A percentile compares a stretch with the other conserved stretches of the same genome.
Evolutionary conservation across 1,139 yeast species (phyloP).

Genomic region (Suhomyces bolitotheri): DNA sequence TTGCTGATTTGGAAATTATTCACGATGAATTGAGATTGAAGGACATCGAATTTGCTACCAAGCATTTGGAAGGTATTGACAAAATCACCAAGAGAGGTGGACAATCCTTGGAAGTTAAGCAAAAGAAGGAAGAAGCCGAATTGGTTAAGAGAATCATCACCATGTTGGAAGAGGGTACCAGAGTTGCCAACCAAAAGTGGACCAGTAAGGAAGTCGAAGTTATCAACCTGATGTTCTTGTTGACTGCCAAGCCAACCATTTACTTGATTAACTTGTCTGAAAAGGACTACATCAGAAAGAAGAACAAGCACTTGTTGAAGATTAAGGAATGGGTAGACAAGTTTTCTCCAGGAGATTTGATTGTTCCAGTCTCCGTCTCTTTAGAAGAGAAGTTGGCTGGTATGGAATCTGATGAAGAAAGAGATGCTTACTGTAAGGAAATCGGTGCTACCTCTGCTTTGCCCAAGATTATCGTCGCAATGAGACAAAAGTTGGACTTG

Average conservation of each 20-base stretch:
- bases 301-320: constrained; percentile 88
- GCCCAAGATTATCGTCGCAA: constrained; percentile 81
- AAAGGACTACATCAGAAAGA: constrained; percentile 92
- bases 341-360: constrained; percentile 90
- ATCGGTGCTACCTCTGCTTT: constrained; percentile 83
- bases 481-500: constrained; percentile 82
- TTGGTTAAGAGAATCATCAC: constrained; percentile 75
- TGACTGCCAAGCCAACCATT: constrained; percentile 95
- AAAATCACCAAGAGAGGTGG: constrained; percentile 93
- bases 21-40: constrained; percentile 90
- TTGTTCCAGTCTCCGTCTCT: constrained; percentile 91
- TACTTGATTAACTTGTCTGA: constrained; percentile 93
- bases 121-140: constrained; percentile 87
- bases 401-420: constrained; percentile 88
- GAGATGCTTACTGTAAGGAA: constrained; percentile 84
- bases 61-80: constrained; percentile 84
- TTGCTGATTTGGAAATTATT: constrained; percentile 91
- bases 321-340: constrained; percentile 97
- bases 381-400: constrained; percentile 90
- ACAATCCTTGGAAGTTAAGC: constrained; percentile 91
- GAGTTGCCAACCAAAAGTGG: constrained; percentile 93
- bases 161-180: constrained; percentile 77
- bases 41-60: constrained; percentile 92
- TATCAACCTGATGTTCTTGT: constrained; percentile 81
- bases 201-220: constrained; percentile 84